Conservation (phyloP, 2,329 filamentous ascomycete species). For the Calycina marina region DNA sequence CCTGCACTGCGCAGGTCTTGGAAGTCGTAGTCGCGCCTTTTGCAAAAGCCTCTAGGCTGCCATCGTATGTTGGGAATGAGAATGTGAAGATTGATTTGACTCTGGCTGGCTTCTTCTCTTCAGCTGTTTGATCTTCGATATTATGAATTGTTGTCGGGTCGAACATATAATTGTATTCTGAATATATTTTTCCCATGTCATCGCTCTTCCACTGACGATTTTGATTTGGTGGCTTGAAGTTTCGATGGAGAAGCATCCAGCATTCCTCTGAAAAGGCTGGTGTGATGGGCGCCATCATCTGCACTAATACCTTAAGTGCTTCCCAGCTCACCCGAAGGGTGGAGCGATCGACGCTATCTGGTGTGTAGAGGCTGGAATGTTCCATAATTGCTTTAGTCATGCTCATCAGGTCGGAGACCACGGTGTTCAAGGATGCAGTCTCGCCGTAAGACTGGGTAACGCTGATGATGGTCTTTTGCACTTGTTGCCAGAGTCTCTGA, state of each 20-base stretch:
- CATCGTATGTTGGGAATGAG: constrained; percentile 44
- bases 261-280: constrained; percentile 73
- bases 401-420: constrained; percentile 69
- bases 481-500: constrained; percentile 41
- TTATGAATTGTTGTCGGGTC: too few species aligned
- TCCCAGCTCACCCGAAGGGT: constrained; percentile 21
- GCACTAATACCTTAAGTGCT: constrained; percentile 37
- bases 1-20: constrained; percentile 51
- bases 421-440: constrained; percentile 68
- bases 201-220: neutral
- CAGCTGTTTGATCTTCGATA: too few species aligned
- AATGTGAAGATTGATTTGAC: constrained; percentile 27
- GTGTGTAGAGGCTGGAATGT: constrained; percentile 17
- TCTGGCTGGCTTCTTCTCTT: neutral
- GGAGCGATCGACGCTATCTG: neutral
- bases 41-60: constrained; percentile 33
- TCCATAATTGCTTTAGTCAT: constrained; percentile 56
- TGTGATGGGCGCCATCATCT: constrained; percentile 64
- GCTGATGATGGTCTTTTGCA: constrained; percentile 51
- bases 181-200: neutral
- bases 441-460: constrained; percentile 55
- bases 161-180: neutral
- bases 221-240: neutral
- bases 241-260: constrained; percentile 47
- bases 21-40: constrained; percentile 24